phyloP scores from a whole-genome alignment of 2,329 filamentous ascomycete species.

The Paecilomyces sp. region DNA sequence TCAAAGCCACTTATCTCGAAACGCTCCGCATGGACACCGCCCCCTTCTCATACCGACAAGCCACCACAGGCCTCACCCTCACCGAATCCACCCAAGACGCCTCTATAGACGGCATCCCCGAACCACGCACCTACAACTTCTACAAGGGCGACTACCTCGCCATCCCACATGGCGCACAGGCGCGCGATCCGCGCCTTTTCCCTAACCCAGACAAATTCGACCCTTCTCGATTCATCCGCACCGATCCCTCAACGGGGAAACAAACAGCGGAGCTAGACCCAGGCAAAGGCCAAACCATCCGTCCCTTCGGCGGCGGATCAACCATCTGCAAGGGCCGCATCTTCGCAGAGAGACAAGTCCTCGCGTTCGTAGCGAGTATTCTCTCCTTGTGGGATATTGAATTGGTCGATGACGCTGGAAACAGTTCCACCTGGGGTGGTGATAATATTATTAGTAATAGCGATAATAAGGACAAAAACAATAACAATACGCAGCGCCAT shows the following conservation, averaged over 20 bases:
- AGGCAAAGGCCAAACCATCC: slow-evolving; percentile 26
- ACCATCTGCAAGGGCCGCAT: slow-evolving; percentile 44
- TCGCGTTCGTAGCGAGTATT: slow-evolving; percentile 47
- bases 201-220: slow-evolving; percentile 37
- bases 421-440: slow-evolving; percentile 1
- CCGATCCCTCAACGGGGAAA: slow-evolving; percentile 25
- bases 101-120: slow-evolving; percentile 12
- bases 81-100: slow-evolving; percentile 34
- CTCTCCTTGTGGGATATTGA: slow-evolving; percentile 52
- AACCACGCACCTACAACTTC: slow-evolving; percentile 33
- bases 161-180: slow-evolving; percentile 38
- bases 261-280: slow-evolving; percentile 32
- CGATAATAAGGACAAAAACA: slow-evolving; percentile 5
- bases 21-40: slow-evolving; percentile 38
- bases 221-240: slow-evolving; percentile 41
- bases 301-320: slow-evolving; percentile 43
- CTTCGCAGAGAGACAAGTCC: slow-evolving; percentile 44
- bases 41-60: slow-evolving; percentile 35
- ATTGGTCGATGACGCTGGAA: slow-evolving; percentile 26
- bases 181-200: slow-evolving; percentile 35
- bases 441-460: too few species aligned
- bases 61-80: slow-evolving; percentile 32
- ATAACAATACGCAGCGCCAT: slow-evolving; percentile 47
- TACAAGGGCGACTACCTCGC: slow-evolving; percentile 36
- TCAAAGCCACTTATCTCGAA: slow-evolving; percentile 43